phyloP scores from a whole-genome alignment of 2,329 filamentous ascomycete genomes.

The Aspergillus sp. region DNA sequence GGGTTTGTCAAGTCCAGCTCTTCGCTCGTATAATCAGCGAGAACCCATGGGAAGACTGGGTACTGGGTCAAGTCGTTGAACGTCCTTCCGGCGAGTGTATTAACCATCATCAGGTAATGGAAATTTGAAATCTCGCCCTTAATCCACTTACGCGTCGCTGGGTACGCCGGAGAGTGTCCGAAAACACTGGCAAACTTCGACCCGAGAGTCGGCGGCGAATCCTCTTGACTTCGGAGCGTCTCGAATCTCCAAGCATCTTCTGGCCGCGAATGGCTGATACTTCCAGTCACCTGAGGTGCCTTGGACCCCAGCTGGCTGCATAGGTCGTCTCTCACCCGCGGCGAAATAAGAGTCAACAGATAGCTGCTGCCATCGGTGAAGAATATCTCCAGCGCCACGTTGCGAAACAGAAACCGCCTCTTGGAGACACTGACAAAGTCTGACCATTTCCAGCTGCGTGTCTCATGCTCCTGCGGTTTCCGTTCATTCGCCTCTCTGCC shows the following conservation, averaged over 20 bases:
- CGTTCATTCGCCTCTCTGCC: conserved; percentile 58
- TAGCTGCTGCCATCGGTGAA: conserved; percentile 96
- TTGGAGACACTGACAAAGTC: conserved; percentile 95
- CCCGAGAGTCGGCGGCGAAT: conserved; percentile 59
- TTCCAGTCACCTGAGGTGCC: conserved; percentile 68
- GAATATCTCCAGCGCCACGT: conserved; percentile 94
- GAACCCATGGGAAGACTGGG: conserved; percentile 93
- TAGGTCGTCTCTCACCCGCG: conserved; percentile 66
- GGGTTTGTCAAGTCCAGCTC: conserved; percentile 81
- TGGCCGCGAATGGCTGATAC: conserved; percentile 59
- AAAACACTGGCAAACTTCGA: conserved; percentile 91
- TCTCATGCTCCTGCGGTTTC: conserved; percentile 62
- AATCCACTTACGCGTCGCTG: conserved; percentile 81
- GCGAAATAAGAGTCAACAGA: conserved; percentile 72
- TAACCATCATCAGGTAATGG: conserved; percentile 96
- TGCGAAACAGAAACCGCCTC: conserved; percentile 84
- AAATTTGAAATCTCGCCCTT: conserved; percentile 96
- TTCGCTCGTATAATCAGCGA: conserved; percentile 91
- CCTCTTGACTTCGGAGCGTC: conserved; percentile 60
- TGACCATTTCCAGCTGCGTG: conserved; percentile 84
- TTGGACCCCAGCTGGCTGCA: conserved; percentile 66
- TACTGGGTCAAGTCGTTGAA: conserved; percentile 99
- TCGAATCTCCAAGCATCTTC: conserved; percentile 92
- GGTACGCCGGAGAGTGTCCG: conserved; percentile 69
- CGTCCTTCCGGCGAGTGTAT: conserved; percentile 90